phyloP scores from a whole-genome alignment of 495 filamentous ascomycete species.

The Penicillium desertorum region DNA sequence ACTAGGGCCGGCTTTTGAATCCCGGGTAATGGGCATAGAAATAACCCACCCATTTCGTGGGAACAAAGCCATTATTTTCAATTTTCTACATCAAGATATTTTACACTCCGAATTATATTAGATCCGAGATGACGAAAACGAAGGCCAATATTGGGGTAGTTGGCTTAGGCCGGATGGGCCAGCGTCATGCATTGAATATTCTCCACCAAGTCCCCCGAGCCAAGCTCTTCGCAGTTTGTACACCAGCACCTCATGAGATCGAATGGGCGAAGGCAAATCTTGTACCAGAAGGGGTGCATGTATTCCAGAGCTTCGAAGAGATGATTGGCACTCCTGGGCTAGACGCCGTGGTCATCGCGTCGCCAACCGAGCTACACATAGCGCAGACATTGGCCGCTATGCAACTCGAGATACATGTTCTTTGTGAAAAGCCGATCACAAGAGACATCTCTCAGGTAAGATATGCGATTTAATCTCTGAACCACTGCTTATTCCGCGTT shows the following conservation, averaged over 20 bases:
- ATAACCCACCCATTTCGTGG: too few species aligned
- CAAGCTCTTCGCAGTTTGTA: slow-evolving; percentile 47
- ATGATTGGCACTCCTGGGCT: slow-evolving; percentile 46
- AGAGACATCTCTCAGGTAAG: neutral
- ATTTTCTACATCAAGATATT: too few species aligned
- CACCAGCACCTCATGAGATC: slow-evolving; percentile 42
- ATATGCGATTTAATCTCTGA: too few species aligned
- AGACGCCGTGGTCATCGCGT: slow-evolving; percentile 48
- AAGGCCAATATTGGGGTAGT: slow-evolving; percentile 22
- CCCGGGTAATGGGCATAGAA: too few species aligned
- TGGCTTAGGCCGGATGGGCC: slow-evolving; percentile 55
- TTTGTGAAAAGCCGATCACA: slow-evolving; percentile 54
- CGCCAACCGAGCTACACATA: slow-evolving; percentile 49
- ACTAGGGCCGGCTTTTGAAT: too few species aligned
- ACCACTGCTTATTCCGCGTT: too few species aligned
- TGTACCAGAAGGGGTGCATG: slow-evolving; percentile 14
- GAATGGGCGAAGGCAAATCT: slow-evolving; percentile 42
- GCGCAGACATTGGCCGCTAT: slow-evolving; percentile 53
- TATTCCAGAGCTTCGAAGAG: slow-evolving; percentile 44
- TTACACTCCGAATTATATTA: too few species aligned
- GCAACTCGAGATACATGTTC: slow-evolving; percentile 46
- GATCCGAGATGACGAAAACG: too few species aligned
- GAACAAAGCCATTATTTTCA: too few species aligned
- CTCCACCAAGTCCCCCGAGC: slow-evolving; percentile 45
- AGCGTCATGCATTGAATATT: slow-evolving; percentile 49